These are phyloP conservation scores for Peronosclerospora sorghi DNA, from an alignment of 352 stramenopile genomes.

Conservation along the genomic window DNA sequence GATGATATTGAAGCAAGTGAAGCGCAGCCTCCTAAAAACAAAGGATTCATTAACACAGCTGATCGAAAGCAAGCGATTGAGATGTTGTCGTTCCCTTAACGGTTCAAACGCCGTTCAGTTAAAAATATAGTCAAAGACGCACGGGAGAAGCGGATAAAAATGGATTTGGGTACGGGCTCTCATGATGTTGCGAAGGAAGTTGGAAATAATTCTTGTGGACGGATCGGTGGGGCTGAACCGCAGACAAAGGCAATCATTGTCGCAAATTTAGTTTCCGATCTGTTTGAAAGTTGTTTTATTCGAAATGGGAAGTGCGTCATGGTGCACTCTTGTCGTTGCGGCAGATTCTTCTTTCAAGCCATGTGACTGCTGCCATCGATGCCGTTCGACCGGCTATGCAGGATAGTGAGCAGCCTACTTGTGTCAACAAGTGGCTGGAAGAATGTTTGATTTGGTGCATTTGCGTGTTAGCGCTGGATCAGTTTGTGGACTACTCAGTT, in stretches of 20 bases:
- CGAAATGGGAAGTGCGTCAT: conserved; percentile 89
- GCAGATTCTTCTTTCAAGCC: conserved; percentile 76
- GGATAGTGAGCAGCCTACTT: neutral
- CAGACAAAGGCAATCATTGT: conserved; percentile 19
- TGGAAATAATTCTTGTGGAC: neutral
- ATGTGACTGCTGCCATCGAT: conserved; percentile 26
- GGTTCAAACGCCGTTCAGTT: conserved; percentile 6
- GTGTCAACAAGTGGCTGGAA: conserved; percentile 83
- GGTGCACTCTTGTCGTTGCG: conserved; percentile 81
- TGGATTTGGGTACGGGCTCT: neutral
- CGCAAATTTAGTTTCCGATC: conserved; percentile 70
- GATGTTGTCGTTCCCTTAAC: conserved; percentile 16
- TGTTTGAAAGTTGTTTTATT: conserved; percentile 90
- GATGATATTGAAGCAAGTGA: conserved; percentile 55
- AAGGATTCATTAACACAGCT: neutral
- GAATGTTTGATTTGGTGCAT: conserved; percentile 87
- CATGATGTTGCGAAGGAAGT: neutral
- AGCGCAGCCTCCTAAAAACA: conserved; percentile 1
- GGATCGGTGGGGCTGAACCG: neutral
- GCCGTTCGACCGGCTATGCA: conserved; percentile 6
- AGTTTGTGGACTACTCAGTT: conserved; percentile 93
- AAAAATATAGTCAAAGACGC: neutral
- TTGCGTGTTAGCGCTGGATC: conserved; percentile 88
- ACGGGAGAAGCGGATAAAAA: conserved; percentile 5
- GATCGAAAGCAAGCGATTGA: conserved; percentile 23